These are phyloP conservation scores for Prunella vulgaris DNA, from an alignment of 257 asterid species.

Conservation along the genomic window DNA sequence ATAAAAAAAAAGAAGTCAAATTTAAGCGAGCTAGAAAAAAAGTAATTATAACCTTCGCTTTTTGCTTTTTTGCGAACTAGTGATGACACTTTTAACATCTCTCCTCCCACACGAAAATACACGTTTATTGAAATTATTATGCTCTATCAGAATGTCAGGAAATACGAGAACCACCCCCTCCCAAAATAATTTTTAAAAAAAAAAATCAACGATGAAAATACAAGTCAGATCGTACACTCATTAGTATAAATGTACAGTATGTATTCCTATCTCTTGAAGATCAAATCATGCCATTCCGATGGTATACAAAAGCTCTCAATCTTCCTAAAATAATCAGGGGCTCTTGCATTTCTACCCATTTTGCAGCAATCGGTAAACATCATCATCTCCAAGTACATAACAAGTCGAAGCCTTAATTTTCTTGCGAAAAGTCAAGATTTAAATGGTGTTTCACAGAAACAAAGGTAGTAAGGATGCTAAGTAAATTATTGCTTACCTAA, in stretches of 20 bases:
- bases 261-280: slow-evolving; percentile 28
- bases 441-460: slow-evolving; percentile 6
- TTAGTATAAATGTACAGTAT: slow-evolving; percentile 37
- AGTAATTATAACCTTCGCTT: no score
- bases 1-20: no score
- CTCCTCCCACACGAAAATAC: background rate
- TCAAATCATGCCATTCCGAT: slow-evolving; percentile 15
- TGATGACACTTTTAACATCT: no score
- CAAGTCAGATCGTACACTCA: slow-evolving; percentile 23
- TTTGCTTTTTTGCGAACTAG: no score
- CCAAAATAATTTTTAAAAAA: background rate
- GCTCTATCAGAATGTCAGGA: background rate
- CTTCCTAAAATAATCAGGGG: slow-evolving; percentile 27
- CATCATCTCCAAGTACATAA: slow-evolving; percentile 15
- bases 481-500: slow-evolving; percentile 48
- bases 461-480: slow-evolving; percentile 13
- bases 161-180: background rate
- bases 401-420: slow-evolving; percentile 7
- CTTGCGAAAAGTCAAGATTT: slow-evolving; percentile 18
- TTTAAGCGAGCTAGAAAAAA: no score
- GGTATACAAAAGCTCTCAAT: slow-evolving; percentile 29
- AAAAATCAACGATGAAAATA: background rate
- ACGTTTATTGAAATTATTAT: background rate
- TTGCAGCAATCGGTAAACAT: slow-evolving; percentile 8
- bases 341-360: slow-evolving; percentile 18